Percentiles rank a stretch among this genome's conserved stretches.
Evolutionary conservation across 2,329 filamentous ascomycete species (phyloP).

Genomic region (Penicillium hesseltinei): DNA sequence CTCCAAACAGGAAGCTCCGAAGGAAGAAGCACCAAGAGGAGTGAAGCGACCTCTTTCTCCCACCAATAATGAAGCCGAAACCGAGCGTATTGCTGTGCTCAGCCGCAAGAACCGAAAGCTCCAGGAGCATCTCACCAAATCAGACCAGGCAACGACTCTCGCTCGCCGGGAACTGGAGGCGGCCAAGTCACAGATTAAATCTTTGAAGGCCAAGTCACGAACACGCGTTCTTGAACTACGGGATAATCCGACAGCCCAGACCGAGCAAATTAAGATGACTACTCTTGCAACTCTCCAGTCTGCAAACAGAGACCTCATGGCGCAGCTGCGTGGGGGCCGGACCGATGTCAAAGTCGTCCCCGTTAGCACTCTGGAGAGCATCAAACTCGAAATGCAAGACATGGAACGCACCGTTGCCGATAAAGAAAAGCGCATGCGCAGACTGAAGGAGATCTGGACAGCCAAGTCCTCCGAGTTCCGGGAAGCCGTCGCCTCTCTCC

Average conservation of each 20-base stretch:
- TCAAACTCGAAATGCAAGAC: constrained; percentile 72
- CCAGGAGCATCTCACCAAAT: constrained; percentile 70
- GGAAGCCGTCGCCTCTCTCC: constrained; percentile 84
- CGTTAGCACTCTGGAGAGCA: constrained; percentile 69
- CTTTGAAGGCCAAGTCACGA: constrained; percentile 65
- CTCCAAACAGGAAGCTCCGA: constrained; percentile 57
- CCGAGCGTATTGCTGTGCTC: constrained; percentile 76
- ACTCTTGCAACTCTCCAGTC: constrained; percentile 74
- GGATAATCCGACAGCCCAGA: constrained; percentile 86
- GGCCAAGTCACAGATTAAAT: constrained; percentile 68
- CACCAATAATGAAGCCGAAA: constrained; percentile 53
- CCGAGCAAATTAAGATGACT: constrained; percentile 77
- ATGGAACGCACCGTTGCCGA: constrained; percentile 66
- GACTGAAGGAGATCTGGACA: constrained; percentile 89
- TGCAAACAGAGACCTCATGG: constrained; percentile 80
- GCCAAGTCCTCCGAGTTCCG: constrained; percentile 92
- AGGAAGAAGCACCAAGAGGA: constrained; percentile 41
- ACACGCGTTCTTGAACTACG: constrained; percentile 82
- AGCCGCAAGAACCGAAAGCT: constrained; percentile 84
- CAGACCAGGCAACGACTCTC: constrained; percentile 68
- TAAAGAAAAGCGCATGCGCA: constrained; percentile 74
- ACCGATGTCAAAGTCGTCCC: constrained; percentile 65
- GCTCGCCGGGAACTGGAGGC: constrained; percentile 75
- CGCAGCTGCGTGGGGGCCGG: constrained; percentile 60
- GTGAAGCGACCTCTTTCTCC: constrained; percentile 65